Percentiles rank a stretch among this genome's conserved stretches.
Evolutionary conservation across 2,329 filamentous ascomycete genomes (phyloP).

Genomic region (Venturia asperata): DNA sequence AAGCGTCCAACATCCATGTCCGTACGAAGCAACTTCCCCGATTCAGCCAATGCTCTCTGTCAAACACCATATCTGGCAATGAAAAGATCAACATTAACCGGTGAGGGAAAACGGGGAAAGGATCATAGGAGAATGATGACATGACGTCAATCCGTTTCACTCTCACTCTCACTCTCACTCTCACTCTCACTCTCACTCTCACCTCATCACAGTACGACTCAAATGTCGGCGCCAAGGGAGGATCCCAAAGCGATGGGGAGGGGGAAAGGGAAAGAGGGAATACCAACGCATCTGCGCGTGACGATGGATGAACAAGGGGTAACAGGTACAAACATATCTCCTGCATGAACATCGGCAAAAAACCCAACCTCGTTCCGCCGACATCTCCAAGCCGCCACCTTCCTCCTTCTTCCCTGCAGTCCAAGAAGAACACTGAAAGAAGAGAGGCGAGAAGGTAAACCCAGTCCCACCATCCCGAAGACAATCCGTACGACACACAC

Average conservation of each 20-base stretch:
- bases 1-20: neutral
- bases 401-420: no score
- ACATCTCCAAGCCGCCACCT: no score
- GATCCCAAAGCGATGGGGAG: neutral
- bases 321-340: neutral
- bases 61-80: neutral
- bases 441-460: neutral
- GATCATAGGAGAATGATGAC: neutral
- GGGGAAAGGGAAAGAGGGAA: no score
- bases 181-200: neutral
- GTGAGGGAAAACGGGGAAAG: no score
- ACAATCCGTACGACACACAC: neutral
- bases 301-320: neutral
- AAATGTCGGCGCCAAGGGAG: neutral
- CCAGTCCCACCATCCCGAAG: neutral
- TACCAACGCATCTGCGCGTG: neutral
- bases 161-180: neutral
- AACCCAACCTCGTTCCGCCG: no score
- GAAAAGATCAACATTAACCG: neutral
- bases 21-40: neutral
- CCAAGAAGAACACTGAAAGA: no score
- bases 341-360: no score
- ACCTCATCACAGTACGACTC: neutral
- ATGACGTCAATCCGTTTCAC: neutral
- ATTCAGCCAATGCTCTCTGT: neutral